Evolutionary conservation across 1,139 yeast species (phyloP), one percentile per base, ranked within the genome.

Genomic region (Scheffersomyces insectosa): DNA sequence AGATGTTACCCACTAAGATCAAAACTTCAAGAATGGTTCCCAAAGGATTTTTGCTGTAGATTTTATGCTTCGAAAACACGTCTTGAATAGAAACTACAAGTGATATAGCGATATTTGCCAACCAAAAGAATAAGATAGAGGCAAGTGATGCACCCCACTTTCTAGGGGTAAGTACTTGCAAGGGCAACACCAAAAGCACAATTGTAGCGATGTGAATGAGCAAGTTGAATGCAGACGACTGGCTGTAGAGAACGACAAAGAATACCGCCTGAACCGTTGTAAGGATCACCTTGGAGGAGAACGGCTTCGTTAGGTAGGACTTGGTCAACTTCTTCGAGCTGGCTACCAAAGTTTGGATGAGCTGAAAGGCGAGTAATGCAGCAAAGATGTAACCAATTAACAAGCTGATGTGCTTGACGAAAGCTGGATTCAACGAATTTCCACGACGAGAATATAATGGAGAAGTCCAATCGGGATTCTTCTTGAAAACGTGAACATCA

Each of bases 351-450:
- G 34, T 20, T 9, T 11, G 20, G 14, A 31, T 20, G 34, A 31
- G 59, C 6, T 13, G 29, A 4, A 44, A 11, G 3, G 47, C 56
- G 12, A 53, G 44, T 5, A 44, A 29, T 2, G 53, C 60, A 14
- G 53, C 13, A 4, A 43, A 33, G 5, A 34, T 42, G 34, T 31
- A 31, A 28, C 31, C 28, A 14, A 44, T 27, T 1, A 29, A 28
- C n/a, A 42, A 31, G 15, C 36, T 42, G 1, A 47, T 40, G 2
- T 37, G 39, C 14, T 46, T 33, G 27, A 54, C 37, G 40, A 56
- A 57, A 6, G 37, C 40, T 0, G 57, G 57, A 32, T 54, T 54
- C 33, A 57, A 40, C 3, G 59, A 42, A 38, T 55, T 57, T 7
- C 41, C 50, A 10, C 41, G 37, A 2, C 54, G 55, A 9, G 50